A percentile compares a stretch with the other conserved stretches of the same genome.
Conservation (phyloP, 192 early-diverging fungal species). For the Coemansia sp. region DNA sequence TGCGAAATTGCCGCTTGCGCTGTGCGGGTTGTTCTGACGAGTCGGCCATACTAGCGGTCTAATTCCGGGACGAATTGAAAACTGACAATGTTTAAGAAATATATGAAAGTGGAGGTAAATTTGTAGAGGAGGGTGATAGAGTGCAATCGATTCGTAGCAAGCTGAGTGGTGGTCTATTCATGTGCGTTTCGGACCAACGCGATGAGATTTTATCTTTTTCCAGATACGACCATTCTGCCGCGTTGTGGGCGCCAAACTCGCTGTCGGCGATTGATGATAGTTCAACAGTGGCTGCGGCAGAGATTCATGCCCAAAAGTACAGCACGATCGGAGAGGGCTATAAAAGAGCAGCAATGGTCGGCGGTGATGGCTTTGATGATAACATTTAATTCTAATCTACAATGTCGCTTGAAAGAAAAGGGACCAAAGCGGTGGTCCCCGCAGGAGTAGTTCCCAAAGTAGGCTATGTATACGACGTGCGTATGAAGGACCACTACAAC, state of each 20-base stretch:
- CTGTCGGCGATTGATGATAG: no score
- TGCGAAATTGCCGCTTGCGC: conserved; percentile 25
- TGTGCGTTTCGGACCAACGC: no score
- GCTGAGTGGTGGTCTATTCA: no score
- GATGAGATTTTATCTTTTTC: no score
- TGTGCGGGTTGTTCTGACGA: not conserved
- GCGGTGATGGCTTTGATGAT: not conserved
- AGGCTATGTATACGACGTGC: conserved; percentile 61
- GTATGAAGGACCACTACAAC: conserved; percentile 66
- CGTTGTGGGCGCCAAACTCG: no score
- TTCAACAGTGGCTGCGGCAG: no score
- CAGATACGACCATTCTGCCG: no score
- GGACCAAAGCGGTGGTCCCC: not conserved
- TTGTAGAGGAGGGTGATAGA: no score
- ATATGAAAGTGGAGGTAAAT: not conserved
- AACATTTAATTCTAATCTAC: not conserved
- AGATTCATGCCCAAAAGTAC: not conserved
- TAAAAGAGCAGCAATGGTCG: not conserved
- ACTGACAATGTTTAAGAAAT: not conserved
- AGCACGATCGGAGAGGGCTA: not conserved
- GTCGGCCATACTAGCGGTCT: not conserved
- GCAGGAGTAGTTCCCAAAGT: conserved; percentile 6
- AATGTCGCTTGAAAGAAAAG: not conserved
- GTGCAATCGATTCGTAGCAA: no score
- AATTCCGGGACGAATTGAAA: not conserved